phyloP scores from a whole-genome alignment of 164 flowering plant genomes.

The Magnolia sinica region DNA sequence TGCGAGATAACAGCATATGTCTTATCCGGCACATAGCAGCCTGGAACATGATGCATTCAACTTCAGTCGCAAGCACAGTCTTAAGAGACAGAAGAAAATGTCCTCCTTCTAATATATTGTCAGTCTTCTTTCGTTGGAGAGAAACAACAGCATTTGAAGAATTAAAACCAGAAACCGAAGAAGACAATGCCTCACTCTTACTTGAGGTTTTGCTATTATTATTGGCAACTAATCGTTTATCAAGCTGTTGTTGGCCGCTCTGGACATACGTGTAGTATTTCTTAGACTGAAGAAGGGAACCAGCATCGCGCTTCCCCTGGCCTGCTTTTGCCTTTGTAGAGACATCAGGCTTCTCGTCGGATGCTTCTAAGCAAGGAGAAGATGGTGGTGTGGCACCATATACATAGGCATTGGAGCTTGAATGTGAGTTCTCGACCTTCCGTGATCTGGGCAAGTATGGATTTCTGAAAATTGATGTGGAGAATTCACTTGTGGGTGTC shows the following conservation, averaged over 20 bases:
- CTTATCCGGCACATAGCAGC: constrained; percentile 87
- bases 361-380: constrained; percentile 47
- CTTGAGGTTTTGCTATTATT: constrained; percentile 27
- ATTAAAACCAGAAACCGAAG: constrained; percentile 41
- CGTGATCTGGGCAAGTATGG: constrained; percentile 74
- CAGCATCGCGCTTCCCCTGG: constrained; percentile 32
- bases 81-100: constrained; percentile 39
- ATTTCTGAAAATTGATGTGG: constrained; percentile 58
- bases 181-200: constrained; percentile 38
- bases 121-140: constrained; percentile 38
- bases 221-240: constrained; percentile 17
- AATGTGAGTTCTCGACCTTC: constrained; percentile 57
- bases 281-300: constrained; percentile 28
- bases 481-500: constrained; percentile 51
- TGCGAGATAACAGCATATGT: constrained; percentile 53
- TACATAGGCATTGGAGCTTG: constrained; percentile 51
- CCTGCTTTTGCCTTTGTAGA: constrained; percentile 31
- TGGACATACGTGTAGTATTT: constrained; percentile 65
- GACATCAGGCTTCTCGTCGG: constrained; percentile 46
- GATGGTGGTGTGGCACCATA: constrained; percentile 84
- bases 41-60: constrained; percentile 79
- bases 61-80: constrained; percentile 73
- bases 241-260: constrained; percentile 33
- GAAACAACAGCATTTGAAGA: constrained; percentile 44
- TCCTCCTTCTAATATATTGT: constrained; percentile 32